phyloP scores from a whole-genome alignment of 768 basidiomycete genomes.

The Suillus hirtellus region DNA sequence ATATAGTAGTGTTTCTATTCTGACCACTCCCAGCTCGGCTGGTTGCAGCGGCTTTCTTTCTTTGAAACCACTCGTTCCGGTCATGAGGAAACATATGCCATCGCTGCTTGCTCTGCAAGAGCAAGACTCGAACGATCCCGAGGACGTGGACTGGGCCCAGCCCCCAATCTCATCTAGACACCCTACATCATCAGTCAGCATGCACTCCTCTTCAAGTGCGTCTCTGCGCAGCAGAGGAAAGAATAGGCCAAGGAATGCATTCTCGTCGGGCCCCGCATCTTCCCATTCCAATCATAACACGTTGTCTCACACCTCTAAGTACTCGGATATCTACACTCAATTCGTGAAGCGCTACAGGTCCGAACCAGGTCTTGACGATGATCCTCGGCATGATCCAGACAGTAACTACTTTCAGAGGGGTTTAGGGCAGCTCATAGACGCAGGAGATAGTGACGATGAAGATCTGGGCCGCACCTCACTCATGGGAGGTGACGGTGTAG shows the following conservation, averaged over 20 bases:
- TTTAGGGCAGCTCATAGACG: constrained; percentile 64
- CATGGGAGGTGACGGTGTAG: constrained; percentile 45
- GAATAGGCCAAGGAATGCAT: constrained; percentile 30
- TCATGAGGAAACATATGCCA: constrained; percentile 54
- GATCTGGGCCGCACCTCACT: constrained; percentile 48
- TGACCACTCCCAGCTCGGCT: not conserved
- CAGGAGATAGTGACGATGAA: constrained; percentile 78
- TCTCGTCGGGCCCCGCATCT: constrained; percentile 30
- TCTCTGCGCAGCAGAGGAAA: constrained; percentile 34
- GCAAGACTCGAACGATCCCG: constrained; percentile 51
- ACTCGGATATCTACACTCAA: constrained; percentile 73
- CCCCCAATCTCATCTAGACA: constrained; percentile 33
- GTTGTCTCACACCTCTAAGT: constrained; percentile 36
- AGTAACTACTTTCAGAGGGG: constrained; percentile 79
- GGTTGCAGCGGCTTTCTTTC: constrained; percentile 2
- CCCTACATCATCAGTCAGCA: constrained; percentile 15
- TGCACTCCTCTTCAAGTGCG: constrained; percentile 30
- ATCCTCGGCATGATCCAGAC: constrained; percentile 79
- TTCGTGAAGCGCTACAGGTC: constrained; percentile 78
- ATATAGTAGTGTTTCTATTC: not conserved
- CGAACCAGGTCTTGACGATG: constrained; percentile 59
- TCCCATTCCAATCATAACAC: constrained; percentile 32
- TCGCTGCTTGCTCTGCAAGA: constrained; percentile 68
- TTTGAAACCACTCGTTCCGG: not conserved
- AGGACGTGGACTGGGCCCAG: constrained; percentile 48